phyloP scores from a whole-genome alignment of 139 green algal genomes.

The Coelastrella sp. region DNA sequence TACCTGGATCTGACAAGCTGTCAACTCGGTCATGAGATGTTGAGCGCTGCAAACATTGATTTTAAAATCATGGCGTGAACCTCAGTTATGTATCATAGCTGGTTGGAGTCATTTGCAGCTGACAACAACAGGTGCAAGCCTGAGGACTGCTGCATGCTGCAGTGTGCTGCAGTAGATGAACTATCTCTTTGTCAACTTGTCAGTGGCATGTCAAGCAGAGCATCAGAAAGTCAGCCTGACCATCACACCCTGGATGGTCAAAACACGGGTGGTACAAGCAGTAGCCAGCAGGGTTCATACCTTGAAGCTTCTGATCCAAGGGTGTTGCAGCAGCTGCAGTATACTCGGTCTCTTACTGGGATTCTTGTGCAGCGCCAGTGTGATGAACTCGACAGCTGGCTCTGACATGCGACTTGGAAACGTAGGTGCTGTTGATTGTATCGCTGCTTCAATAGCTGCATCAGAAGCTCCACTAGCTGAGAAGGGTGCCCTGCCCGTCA shows the following conservation, averaged over 20 bases:
- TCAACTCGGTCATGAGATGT: neutral
- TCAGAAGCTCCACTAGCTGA: slow-evolving; percentile 46
- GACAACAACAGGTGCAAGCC: too few species aligned
- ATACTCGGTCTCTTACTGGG: slow-evolving; percentile 41
- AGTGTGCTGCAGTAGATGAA: too few species aligned
- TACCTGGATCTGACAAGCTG: neutral
- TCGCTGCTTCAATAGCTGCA: neutral
- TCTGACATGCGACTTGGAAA: slow-evolving; percentile 43
- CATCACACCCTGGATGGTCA: too few species aligned
- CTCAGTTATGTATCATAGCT: too few species aligned
- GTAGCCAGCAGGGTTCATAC: neutral
- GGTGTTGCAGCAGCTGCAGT: slow-evolving; percentile 48
- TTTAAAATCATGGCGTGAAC: too few species aligned
- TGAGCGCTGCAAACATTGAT: neutral
- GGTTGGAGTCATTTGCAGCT: too few species aligned
- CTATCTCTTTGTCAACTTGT: too few species aligned
- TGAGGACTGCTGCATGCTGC: too few species aligned
- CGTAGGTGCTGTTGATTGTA: neutral
- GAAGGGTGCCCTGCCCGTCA: slow-evolving; percentile 50
- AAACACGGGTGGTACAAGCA: neutral
- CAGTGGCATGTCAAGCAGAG: too few species aligned
- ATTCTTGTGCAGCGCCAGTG: slow-evolving; percentile 18
- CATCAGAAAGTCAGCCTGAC: too few species aligned
- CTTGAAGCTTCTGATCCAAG: slow-evolving; percentile 49
- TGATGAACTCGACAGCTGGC: slow-evolving; percentile 46